Evolutionary conservation across 1,284 basidiomycete species (phyloP), one percentile per base, ranked within the genome.

Genomic region (Athelia psychrophila): DNA sequence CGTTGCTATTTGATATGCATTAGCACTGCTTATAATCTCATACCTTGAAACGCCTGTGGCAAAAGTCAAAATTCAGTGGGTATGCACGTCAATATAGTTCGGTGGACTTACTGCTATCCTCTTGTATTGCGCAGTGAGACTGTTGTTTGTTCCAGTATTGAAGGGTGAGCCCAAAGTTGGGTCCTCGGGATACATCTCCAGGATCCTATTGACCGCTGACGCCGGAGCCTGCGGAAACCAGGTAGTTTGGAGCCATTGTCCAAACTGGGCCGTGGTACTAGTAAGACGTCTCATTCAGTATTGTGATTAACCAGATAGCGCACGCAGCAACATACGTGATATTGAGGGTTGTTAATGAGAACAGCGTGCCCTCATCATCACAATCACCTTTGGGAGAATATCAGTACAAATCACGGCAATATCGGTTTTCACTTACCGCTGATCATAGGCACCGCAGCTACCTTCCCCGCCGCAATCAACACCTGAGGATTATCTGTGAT

Each of bases 311-410:
- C 15, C 10, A 18, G 10, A 22, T 18, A 10, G 13, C 20, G 25
- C 24, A 27, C 15, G 23, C 8, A 8, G 23, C 38, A 13, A 9
- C 67, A 50, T 58, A 74, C 71, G 75, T 77, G 56, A 79, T 56
- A 48, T 78, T 76, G 33, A 70, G 49, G 12, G 58, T 71, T 1
- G 75, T 64, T 6, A 81, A 56, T 0, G 77, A 68, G 57, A 81
- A 80, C 0, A 76, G 30, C 0, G 80, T 80, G n/a, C 79, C 80
- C 61, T 81, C 79, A 50, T 81, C 80, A 48, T 80, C 78, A 51
- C 72, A 75, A 51, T 77, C 70, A 23, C 74, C 73, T 67, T 42
- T 24, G 13, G 36, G 13, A 32, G 22, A 20, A 49, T 23, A 35
- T 44, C 15, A 30, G 15, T 35, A 16, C 30, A 22, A 45, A 27